Evolutionary conservation across 1,284 basidiomycete genomes (phyloP).

Genomic region (Meira miltonrushii): DNA sequence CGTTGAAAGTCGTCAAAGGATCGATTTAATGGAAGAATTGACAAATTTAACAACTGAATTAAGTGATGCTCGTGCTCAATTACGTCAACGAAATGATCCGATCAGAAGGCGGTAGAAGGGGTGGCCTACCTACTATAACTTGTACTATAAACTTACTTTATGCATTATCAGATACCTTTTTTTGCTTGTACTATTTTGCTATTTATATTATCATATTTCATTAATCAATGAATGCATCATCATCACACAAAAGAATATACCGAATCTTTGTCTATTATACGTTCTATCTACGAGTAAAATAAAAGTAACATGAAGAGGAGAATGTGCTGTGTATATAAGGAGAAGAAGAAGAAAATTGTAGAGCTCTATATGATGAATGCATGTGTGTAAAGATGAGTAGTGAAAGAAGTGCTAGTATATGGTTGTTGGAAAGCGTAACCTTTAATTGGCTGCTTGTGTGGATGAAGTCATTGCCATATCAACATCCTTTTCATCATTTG

Average conservation of each 20-base stretch:
- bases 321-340: background rate
- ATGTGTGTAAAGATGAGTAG: too few species aligned
- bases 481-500: conserved; percentile 1
- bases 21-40: conserved; percentile 33
- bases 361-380: too few species aligned
- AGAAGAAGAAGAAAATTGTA: background rate
- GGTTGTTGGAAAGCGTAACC: too few species aligned
- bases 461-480: background rate
- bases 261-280: background rate
- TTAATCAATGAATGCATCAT: background rate
- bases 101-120: background rate
- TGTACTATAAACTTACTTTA: background rate
- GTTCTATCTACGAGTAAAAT: background rate
- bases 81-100: conserved; percentile 4
- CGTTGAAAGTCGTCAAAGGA: conserved; percentile 21
- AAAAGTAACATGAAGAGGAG: background rate
- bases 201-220: background rate
- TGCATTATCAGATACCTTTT: background rate
- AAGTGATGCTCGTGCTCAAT: background rate
- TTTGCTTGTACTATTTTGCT: too few species aligned
- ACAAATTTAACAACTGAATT: conserved; percentile 12
- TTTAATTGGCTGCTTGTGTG: too few species aligned
- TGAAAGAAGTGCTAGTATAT: too few species aligned
- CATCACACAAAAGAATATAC: background rate
- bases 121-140: too few species aligned